Percentiles rank a stretch among this genome's conserved stretches.
phyloP scores from a whole-genome alignment of 768 basidiomycete genomes.

The Tylopilus plumbeoviolaceoides region DNA sequence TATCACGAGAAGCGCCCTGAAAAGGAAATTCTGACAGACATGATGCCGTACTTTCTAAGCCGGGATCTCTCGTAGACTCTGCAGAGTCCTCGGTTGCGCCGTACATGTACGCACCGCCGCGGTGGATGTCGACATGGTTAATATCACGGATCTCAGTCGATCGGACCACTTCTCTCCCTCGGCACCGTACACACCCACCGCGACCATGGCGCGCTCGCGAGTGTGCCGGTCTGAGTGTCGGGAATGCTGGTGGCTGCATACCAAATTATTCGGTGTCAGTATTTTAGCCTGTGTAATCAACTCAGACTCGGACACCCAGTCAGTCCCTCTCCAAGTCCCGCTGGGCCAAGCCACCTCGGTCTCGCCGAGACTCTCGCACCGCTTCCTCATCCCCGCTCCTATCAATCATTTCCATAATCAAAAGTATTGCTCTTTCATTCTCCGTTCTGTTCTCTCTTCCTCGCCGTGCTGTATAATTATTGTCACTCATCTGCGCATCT shows the following conservation, averaged over 20 bases:
- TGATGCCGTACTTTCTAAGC: no score
- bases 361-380: no score
- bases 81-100: background rate
- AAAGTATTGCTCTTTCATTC: constrained; percentile 12
- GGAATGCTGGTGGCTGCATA: background rate
- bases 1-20: constrained; percentile 15
- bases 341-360: background rate
- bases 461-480: constrained; percentile 15
- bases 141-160: constrained; percentile 24
- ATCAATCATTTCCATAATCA: constrained; percentile 8
- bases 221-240: background rate
- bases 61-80: no score
- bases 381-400: constrained; percentile 7
- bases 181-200: constrained; percentile 17
- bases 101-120: background rate
- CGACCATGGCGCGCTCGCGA: no score
- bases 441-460: constrained; percentile 8
- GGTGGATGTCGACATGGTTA: no score
- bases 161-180: constrained; percentile 19
- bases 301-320: constrained; percentile 20
- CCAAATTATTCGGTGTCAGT: constrained; percentile 25
- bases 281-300: constrained; percentile 19
- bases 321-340: background rate
- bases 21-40: constrained; percentile 26
- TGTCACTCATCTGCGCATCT: constrained; percentile 18